A percentile compares a stretch with the other conserved stretches of the same genome.
These are phyloP conservation scores for Chlorella sp. DNA, from an alignment of 139 green algal genomes.

Conservation along the genomic window DNA sequence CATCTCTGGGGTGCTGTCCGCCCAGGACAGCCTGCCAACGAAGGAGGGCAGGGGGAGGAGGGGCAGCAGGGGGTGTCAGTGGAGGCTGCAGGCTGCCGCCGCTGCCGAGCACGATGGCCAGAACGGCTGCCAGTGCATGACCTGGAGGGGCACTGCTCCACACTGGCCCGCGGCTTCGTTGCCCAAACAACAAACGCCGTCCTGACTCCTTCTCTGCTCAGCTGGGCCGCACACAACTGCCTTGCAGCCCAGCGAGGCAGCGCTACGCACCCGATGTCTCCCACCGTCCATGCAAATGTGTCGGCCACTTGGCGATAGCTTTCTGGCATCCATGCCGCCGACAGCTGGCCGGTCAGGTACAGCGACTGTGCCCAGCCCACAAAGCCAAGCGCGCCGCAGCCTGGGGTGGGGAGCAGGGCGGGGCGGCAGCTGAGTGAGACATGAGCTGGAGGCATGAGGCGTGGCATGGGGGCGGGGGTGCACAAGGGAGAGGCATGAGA, in stretches of 20 bases:
- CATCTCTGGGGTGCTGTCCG: conserved; percentile 9
- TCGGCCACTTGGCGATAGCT: conserved; percentile 36
- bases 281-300: conserved; percentile 44
- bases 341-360: conserved; percentile 40
- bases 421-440: too few species aligned
- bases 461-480: too few species aligned
- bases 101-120: too few species aligned
- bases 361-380: conserved; percentile 42
- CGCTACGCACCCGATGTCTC: conserved; percentile 39
- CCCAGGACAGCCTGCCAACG: conserved; percentile 33
- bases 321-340: conserved; percentile 34
- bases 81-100: background rate
- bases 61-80: too few species aligned
- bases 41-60: background rate
- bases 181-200: too few species aligned
- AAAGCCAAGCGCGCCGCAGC: conserved; percentile 34
- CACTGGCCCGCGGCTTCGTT: too few species aligned
- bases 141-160: too few species aligned
- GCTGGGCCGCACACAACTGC: background rate
- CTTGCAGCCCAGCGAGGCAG: background rate
- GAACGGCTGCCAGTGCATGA: too few species aligned
- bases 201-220: too few species aligned
- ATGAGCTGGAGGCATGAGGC: too few species aligned
- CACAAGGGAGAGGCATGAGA: too few species aligned
- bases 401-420: too few species aligned